Evolutionary conservation across 2,329 filamentous ascomycete genomes (phyloP).

Genomic region (Sporothrix dimorphospora): DNA sequence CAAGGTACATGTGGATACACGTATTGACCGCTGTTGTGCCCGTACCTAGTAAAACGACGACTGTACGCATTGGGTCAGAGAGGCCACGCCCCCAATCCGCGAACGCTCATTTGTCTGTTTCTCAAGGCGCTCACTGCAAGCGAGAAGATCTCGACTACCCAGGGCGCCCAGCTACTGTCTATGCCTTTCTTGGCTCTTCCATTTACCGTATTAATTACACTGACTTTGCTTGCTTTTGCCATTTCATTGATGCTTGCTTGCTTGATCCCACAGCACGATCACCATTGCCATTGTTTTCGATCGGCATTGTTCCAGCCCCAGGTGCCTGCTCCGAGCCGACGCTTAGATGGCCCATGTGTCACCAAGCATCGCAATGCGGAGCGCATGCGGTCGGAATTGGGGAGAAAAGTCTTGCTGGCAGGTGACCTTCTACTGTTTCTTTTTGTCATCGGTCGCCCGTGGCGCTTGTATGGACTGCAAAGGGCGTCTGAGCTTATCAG

Average conservation of each 20-base stretch:
- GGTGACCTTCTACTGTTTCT: not conserved
- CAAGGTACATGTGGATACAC: not conserved
- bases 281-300: not conserved
- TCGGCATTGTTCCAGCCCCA: not conserved
- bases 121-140: not conserved
- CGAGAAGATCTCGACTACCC: not conserved
- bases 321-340: not conserved
- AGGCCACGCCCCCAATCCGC: constrained; percentile 27
- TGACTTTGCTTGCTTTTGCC: not conserved
- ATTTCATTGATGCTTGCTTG: not conserved
- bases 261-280: not conserved
- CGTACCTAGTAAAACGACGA: not conserved
- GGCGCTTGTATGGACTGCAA: not conserved
- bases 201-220: not conserved
- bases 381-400: not conserved
- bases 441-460: constrained; percentile 4
- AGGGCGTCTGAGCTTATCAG: not conserved
- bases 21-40: not conserved
- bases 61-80: not conserved
- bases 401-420: not conserved
- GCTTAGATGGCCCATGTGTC: not conserved
- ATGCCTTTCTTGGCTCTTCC: not conserved
- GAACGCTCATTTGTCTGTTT: constrained; percentile 27
- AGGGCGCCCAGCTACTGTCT: not conserved
- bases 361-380: not conserved